Percentiles rank a stretch among this genome's conserved stretches.
Conservation (phyloP, 2,329 filamentous ascomycete species). For the Fusarium mundagurra region DNA sequence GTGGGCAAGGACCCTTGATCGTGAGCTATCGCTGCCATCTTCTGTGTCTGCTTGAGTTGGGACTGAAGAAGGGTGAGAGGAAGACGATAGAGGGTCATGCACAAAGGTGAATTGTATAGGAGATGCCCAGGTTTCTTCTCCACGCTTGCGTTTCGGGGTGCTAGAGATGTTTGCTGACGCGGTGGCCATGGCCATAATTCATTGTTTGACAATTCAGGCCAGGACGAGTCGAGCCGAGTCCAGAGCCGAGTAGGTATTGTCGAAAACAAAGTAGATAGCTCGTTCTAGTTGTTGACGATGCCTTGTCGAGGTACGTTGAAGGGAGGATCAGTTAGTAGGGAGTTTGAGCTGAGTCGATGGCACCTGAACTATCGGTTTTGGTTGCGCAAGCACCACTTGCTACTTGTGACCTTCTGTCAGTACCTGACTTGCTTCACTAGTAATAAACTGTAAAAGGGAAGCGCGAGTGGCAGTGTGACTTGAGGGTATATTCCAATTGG, state of each 20-base stretch:
- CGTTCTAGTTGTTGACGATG: neutral
- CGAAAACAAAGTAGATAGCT: neutral
- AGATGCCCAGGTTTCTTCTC: slow-evolving; percentile 47
- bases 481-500: slow-evolving; percentile 4
- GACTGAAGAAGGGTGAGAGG: slow-evolving; percentile 40
- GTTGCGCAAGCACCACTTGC: slow-evolving; percentile 28
- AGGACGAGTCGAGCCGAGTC: neutral
- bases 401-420: slow-evolving; percentile 13
- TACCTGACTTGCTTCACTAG: neutral
- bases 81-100: slow-evolving; percentile 49
- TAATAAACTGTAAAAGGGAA: slow-evolving; percentile 17
- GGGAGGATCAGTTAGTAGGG: neutral
- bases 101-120: slow-evolving; percentile 61
- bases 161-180: slow-evolving; percentile 44
- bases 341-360: neutral
- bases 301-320: slow-evolving; percentile 3
- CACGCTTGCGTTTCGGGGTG: slow-evolving; percentile 60
- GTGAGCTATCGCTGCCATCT: slow-evolving; percentile 63
- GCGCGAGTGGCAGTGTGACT: slow-evolving; percentile 1
- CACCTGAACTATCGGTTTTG: slow-evolving; percentile 8
- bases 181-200: slow-evolving; percentile 40
- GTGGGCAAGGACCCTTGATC: slow-evolving; percentile 59
- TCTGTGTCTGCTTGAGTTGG: slow-evolving; percentile 44
- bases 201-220: slow-evolving; percentile 16
- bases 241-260: neutral